These are phyloP conservation scores for Lotmaria passim DNA, from an alignment of 208 protist species.

Conservation along the genomic window DNA sequence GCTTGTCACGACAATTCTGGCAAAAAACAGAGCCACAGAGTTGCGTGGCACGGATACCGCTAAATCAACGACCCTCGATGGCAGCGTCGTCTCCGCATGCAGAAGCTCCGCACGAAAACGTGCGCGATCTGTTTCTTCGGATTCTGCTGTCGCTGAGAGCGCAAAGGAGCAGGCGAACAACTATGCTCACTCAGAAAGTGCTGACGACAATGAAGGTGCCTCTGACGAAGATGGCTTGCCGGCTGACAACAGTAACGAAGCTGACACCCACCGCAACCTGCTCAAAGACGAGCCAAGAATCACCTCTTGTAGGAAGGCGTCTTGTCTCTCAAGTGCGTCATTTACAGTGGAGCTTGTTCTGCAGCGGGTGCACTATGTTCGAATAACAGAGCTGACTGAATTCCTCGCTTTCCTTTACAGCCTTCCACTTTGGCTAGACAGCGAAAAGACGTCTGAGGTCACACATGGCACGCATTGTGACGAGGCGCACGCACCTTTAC, in stretches of 20 bases:
- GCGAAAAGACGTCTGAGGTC: not conserved
- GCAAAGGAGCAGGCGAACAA: not conserved
- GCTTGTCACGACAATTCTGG: constrained; percentile 30
- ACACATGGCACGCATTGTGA: not conserved
- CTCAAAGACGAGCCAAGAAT: too few species aligned
- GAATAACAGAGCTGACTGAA: constrained; percentile 59
- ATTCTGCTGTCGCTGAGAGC: not conserved
- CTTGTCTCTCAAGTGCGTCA: not conserved
- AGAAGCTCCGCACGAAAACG: not conserved
- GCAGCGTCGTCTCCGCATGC: too few species aligned
- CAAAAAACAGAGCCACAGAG: not conserved
- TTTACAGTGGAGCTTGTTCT: constrained; percentile 68
- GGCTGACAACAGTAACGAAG: too few species aligned
- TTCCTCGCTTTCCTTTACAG: constrained; percentile 69
- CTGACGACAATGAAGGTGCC: too few species aligned
- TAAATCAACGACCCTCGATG: too few species aligned
- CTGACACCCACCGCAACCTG: too few species aligned
- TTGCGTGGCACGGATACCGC: not conserved
- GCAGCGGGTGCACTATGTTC: constrained; percentile 64
- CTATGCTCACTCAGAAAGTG: not conserved
- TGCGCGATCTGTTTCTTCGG: too few species aligned
- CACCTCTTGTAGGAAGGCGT: too few species aligned
- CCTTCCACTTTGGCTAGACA: constrained; percentile 17
- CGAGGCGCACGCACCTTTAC: not conserved
- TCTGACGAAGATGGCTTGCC: too few species aligned